Conservation (phyloP, 1,284 basidiomycete genomes). For the Rhodotorula sp. region DNA sequence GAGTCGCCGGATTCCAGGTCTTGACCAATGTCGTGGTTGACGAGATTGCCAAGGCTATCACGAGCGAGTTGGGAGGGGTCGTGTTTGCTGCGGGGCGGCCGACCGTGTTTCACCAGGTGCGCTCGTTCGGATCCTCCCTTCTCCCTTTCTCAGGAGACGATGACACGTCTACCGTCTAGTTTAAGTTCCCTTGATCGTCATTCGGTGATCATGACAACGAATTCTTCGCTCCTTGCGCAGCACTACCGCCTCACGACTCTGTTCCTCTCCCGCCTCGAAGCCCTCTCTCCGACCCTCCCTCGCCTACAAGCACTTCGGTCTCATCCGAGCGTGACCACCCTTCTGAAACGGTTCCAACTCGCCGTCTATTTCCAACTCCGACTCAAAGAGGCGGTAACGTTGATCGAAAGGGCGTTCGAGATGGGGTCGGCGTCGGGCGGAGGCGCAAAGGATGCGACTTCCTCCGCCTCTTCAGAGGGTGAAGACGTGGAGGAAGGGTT, state of each 20-base stretch:
- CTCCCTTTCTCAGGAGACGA: background rate
- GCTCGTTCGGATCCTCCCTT: background rate
- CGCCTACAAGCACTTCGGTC: conserved; percentile 68
- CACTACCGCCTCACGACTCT: conserved; percentile 78
- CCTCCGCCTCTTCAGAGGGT: background rate
- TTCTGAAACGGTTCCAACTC: conserved; percentile 87
- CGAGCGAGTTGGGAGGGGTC: conserved; percentile 73
- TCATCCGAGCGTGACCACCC: conserved; percentile 67
- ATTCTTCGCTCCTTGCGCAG: conserved; percentile 49
- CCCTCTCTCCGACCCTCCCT: conserved; percentile 70
- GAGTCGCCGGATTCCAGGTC: conserved; percentile 64
- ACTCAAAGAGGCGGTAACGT: conserved; percentile 87
- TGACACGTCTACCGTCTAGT: background rate
- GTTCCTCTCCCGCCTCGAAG: conserved; percentile 81
- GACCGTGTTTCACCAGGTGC: conserved; percentile 69
- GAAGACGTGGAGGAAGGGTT: conserved; percentile 44
- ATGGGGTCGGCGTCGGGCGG: conserved; percentile 25
- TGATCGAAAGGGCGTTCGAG: conserved; percentile 61
- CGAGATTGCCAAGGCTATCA: conserved; percentile 71
- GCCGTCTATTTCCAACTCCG: conserved; percentile 95
- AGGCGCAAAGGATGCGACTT: conserved; percentile 11
- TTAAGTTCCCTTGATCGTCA: conserved; percentile 55
- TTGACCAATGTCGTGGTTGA: conserved; percentile 85
- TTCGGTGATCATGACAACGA: too few species aligned
- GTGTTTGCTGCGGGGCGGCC: conserved; percentile 90